Evolutionary conservation across 1,284 basidiomycete genomes (phyloP).

Genomic region (Amylostereum chailletii): DNA sequence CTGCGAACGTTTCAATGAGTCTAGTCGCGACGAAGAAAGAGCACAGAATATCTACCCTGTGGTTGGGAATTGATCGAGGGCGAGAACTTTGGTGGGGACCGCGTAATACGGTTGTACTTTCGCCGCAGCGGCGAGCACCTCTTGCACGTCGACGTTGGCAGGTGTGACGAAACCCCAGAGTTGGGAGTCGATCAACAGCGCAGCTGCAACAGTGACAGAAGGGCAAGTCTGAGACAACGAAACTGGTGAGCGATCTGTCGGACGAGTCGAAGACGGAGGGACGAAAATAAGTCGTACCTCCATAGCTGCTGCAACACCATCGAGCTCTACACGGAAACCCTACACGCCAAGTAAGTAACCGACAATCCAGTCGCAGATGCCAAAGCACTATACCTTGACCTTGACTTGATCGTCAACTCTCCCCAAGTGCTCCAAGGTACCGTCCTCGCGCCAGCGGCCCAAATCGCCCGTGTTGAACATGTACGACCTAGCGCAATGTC

Average conservation of each 20-base stretch:
- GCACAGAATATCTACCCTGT: conserved; percentile 30
- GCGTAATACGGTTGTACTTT: conserved; percentile 53
- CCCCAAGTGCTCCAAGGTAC: conserved; percentile 46
- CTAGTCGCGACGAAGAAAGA: background rate
- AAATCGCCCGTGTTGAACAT: conserved; percentile 60
- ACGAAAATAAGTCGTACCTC: conserved; percentile 26
- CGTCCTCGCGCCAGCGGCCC: conserved; percentile 43
- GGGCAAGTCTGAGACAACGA: conserved; percentile 27
- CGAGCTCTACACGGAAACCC: conserved; percentile 55
- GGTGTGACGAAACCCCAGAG: conserved; percentile 51
- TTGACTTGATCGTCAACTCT: conserved; percentile 47
- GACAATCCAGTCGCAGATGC: background rate
- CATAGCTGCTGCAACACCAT: conserved; percentile 52
- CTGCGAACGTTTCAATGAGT: conserved; percentile 15
- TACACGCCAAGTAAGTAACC: conserved; percentile 13
- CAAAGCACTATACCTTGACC: conserved; percentile 40
- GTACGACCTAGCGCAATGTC: conserved; percentile 25
- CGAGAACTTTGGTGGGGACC: conserved; percentile 37
- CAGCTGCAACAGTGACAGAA: conserved; percentile 37
- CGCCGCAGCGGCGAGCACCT: conserved; percentile 32
- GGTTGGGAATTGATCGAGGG: conserved; percentile 37
- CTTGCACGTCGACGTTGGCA: conserved; percentile 25
- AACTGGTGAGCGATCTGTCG: conserved; percentile 5
- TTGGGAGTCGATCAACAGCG: conserved; percentile 40
- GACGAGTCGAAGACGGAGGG: background rate